Base-by-base conservation (phyloP, 306 rosid genomes). In the Sesbania bispinosa region DNA sequence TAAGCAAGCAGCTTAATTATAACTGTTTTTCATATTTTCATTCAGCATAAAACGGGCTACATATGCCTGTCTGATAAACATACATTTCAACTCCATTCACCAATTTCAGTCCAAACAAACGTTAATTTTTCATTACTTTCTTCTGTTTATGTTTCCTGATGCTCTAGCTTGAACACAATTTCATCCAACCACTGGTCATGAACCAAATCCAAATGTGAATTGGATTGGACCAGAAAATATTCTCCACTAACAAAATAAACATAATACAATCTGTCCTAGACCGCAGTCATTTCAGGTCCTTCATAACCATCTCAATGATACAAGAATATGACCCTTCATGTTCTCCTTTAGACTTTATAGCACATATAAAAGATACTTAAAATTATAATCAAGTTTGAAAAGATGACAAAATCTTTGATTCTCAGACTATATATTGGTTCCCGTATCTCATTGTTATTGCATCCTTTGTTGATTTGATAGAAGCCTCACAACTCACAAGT, bases 241-340 rank as follows among this genome's bases (percentile, higher is more conserved):
- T 47, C 27, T 58, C 11, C 32, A 43, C 67, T 3, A 21, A 23
- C 43, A 61, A 33, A 61, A 62, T 46, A 48, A 16, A 65, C 35
- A 73, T 11, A 11, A 33, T 10, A 20, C 4, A 23, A 62, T 32
- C 30, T 18, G 19, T 36, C 23, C 13, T 35, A 53, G 15, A 16
- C 24, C 35, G 6, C 27, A 35, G 10, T 50, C 76, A 20, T 68
- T 60, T 60, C 65, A 26, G 23, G 33, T 39, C 70, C 62, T 59
- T 67, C 76, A 36, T 58, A 13, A 27, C 21, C 54, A 27, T 29
- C 32, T 61, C 39, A 30, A 4, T 38, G 62, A 59, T 35, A 51
- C 70, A 77, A 77, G 69, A 60, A 69, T 48, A 36, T 6, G 63
- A 68, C 27, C 19, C 52, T 30, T 60, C 36, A n/a, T 20, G 24